Evolutionary conservation across 805 yeast species (phyloP), one percentile per base, ranked within the genome.

Genomic region (Kluyveromyces aestuarii): DNA sequence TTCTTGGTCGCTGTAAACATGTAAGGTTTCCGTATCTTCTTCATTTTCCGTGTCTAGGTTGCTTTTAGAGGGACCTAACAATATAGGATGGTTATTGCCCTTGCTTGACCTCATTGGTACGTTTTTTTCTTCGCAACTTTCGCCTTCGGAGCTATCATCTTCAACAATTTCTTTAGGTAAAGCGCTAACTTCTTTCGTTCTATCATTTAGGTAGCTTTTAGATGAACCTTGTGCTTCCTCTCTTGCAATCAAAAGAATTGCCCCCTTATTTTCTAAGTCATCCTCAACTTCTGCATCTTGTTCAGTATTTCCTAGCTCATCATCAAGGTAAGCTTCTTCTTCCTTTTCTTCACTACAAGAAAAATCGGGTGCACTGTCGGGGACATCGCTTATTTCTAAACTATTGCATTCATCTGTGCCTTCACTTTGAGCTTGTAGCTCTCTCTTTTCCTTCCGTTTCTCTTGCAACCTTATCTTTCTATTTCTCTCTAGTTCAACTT

Each of bases 401-500:
- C 43, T 49, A 6, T 48, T 54, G 30, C 30, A 48, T 18, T 47
- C 55, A 3, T 44, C 51, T 3, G 49, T 48, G 3, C 40, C 16
- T 1, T 47, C 54, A 3, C 44, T 11, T 8, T 30, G 35, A 11
- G 35, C 35, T 30, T 13, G 14, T 30, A 11, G 11, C 7, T 30
- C 35, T 8, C 72, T 58, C 52, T 68, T 40, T 16, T 59, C 62
- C 18, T 46, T 52, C 25, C 55, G 58, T 61, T 73, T 58, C 51
- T 75, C 79, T 48, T 67, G 63, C 52, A 67, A 69, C 41, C 79
- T 69, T 30, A 77, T 69, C 17, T 69, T 68, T 45, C 71, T 61
- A 14, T 68, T 76, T 53, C 81, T 69, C 49, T 72, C 73, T 52
- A 76, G 71, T 57, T 77, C 81, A 49, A 75, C 69, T 53, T 77